These are phyloP conservation scores for Mycena alexandri DNA, from an alignment of 768 basidiomycete genomes.

Conservation along the genomic window DNA sequence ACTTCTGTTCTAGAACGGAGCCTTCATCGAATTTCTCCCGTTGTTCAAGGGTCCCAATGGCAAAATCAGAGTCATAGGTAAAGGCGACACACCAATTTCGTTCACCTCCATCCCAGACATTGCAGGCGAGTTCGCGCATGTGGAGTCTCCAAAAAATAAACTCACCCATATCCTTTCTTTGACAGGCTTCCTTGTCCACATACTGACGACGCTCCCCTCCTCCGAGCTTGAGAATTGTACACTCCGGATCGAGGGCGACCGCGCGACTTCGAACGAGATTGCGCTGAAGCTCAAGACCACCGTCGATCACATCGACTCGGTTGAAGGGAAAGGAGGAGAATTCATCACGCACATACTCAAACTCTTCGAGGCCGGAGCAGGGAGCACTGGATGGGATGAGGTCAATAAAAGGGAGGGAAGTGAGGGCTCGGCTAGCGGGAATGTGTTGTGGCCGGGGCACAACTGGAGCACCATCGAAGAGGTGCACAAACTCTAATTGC, in stretches of 20 bases:
- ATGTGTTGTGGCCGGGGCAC: conserved; percentile 40
- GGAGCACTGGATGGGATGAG: conserved; percentile 38
- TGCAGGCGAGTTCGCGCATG: not conserved
- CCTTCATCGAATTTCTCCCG: not conserved
- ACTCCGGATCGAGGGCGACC: conserved; percentile 54
- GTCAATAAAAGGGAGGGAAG: conserved; percentile 22
- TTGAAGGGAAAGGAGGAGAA: conserved; percentile 17
- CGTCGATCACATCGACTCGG: conserved; percentile 32
- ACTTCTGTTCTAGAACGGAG: not conserved
- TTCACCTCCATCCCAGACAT: not conserved
- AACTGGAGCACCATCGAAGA: conserved; percentile 40
- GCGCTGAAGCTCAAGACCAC: conserved; percentile 42
- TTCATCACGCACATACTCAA: conserved; percentile 12
- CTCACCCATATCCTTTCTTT: too few relatives aligned
- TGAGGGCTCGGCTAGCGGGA: conserved; percentile 37
- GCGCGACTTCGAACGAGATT: conserved; percentile 43
- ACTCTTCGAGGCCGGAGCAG: conserved; percentile 27
- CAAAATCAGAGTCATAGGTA: not conserved
- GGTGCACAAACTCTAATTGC: too few relatives aligned
- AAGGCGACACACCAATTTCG: not conserved
- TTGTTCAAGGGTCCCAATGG: not conserved
- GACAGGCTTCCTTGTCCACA: conserved; percentile 52
- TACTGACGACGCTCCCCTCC: conserved; percentile 47
- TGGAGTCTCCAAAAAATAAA: not conserved
- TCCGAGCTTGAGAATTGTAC: conserved; percentile 44